Base-by-base conservation (phyloP, 305 asterid genomes). In the Fraxinus baroniana region DNA sequence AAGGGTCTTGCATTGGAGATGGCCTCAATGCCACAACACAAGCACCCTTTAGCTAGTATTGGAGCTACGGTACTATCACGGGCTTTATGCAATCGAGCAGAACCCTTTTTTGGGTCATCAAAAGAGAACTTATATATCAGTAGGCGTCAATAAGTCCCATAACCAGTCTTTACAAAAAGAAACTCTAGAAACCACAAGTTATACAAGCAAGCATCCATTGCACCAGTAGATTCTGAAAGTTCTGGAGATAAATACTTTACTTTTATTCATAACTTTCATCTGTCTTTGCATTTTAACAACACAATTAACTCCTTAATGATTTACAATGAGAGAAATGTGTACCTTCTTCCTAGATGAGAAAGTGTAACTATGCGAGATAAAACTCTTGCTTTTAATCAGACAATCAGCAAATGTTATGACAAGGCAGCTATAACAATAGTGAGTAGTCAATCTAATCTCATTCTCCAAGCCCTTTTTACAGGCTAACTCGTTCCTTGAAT, bases 251-350 rank as follows among this genome's bases (percentile, higher is more conserved):
- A 80, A 79, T 76, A 49, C 41, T 35, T 30, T 22, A 57, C 26
- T 72, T 75, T 60, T 80, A 86, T 79, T 79, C 80, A 79, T 68
- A 9, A 78, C 85, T 83, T 15, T 80, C 76, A 83, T 24, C 74
- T 28, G 55, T 49, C 44, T 62, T 7, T 60, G 41, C 77, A 57
- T 80, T n/a, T 32, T 20, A 74, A 83, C 77, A 71, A 26, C 77
- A 39, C 74, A 52, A 79, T n/a, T 10, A 39, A 17, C 32, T 76
- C 73, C 36, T 36, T 68, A 35, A 39, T 70, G 39, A 84, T 76
- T 80, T 44, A 71, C 77, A 84, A 9, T 74, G 83, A 44, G 32
- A 33, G 60, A 84, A 76, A 32, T 13, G 36, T 28, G 24, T 30
- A 30, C 64, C 32, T 81, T 68, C 66, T 49, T 78, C 81, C 79